These are phyloP conservation scores for Gossypium thurberi DNA, from an alignment of 345 rosid genomes.

Conservation along the genomic window DNA sequence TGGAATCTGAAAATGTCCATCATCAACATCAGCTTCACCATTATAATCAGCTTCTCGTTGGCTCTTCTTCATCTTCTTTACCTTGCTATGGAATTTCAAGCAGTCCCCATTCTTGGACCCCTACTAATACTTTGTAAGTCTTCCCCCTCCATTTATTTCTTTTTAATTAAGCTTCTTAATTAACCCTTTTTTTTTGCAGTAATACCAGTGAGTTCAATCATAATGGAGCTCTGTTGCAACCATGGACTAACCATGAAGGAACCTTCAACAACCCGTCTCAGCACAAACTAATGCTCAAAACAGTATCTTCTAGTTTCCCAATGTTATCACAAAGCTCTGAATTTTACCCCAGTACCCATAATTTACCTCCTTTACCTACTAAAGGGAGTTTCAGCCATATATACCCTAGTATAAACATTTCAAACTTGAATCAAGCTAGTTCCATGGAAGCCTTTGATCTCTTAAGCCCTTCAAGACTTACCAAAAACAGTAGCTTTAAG, in stretches of 20 bases:
- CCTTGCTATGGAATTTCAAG: constrained; percentile 45
- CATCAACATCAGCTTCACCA: constrained; percentile 48
- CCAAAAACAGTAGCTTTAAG: constrained; percentile 24
- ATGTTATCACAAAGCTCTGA: constrained; percentile 17
- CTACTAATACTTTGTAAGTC: constrained; percentile 42
- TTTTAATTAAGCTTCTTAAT: constrained; percentile 1
- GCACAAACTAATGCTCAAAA: constrained; percentile 59
- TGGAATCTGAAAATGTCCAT: constrained; percentile 70
- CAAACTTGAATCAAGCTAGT: constrained; percentile 36
- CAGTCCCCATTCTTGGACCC: constrained; percentile 54
- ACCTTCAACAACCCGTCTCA: constrained; percentile 30
- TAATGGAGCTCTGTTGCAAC: constrained; percentile 36
- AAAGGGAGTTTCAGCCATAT: constrained; percentile 63
- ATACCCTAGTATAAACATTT: constrained; percentile 65
- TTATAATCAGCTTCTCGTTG: constrained; percentile 23
- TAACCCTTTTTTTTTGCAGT: constrained; percentile 19
- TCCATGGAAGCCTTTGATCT: constrained; percentile 50
- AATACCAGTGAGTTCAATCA: constrained; percentile 11
- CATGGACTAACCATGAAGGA: constrained; percentile 16
- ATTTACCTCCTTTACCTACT: constrained; percentile 19
- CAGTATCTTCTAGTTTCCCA: constrained; percentile 54
- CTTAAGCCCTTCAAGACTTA: constrained; percentile 38
- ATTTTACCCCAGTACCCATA: constrained; percentile 15
- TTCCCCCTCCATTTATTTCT: constrained; percentile 9
- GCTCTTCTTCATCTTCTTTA: constrained; percentile 43